Conservation (phyloP, 1,284 basidiomycete genomes). For the Pascua guehoae region DNA sequence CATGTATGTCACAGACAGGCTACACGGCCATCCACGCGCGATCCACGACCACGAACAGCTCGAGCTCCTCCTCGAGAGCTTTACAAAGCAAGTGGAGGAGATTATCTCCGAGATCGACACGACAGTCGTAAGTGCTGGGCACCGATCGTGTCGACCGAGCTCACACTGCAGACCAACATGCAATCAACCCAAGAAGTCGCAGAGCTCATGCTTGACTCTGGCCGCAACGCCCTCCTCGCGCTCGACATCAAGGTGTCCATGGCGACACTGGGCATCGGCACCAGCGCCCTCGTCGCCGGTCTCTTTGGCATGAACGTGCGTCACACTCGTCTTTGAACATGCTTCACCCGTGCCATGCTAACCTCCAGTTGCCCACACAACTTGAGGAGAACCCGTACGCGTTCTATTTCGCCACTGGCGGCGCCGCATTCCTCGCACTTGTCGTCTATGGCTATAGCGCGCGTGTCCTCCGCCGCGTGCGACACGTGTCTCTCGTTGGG, state of each 20-base stretch:
- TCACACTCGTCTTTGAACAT: no score
- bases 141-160: constrained; percentile 40
- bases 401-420: constrained; percentile 44
- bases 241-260: constrained; percentile 94
- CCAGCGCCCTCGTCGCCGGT: constrained; percentile 88
- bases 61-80: constrained; percentile 87
- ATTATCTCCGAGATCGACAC: constrained; percentile 88
- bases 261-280: constrained; percentile 83
- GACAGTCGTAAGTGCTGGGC: constrained; percentile 62
- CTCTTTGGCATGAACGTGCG: constrained; percentile 91
- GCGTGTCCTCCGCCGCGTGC: constrained; percentile 38
- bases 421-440: constrained; percentile 36
- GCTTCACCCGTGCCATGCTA: no score
- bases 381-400: constrained; percentile 48
- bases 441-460: constrained; percentile 41
- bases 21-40: constrained; percentile 57
- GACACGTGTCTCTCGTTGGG: constrained; percentile 37
- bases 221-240: constrained; percentile 86
- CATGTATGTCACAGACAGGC: constrained; percentile 85
- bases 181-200: constrained; percentile 96
- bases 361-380: constrained; percentile 26
- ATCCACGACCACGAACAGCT: constrained; percentile 85
- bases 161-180: constrained; percentile 63
- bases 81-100: constrained; percentile 93
- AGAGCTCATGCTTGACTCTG: constrained; percentile 92